Evolutionary conservation across 1,284 basidiomycete genomes (phyloP).

Genomic region (Moesziomyces aphidis): DNA sequence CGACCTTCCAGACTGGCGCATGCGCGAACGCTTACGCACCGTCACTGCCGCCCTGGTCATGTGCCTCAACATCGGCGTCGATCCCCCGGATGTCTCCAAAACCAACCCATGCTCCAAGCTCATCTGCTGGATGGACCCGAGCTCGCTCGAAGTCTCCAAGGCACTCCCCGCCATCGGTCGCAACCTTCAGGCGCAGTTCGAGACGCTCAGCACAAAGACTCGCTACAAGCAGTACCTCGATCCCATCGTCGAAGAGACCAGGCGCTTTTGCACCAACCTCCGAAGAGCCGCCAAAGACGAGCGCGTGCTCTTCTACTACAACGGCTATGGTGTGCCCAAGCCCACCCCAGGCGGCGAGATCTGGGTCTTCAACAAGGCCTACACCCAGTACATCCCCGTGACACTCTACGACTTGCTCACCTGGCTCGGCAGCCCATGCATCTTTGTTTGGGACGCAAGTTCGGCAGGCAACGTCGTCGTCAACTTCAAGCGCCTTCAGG

Average conservation of each 20-base stretch:
- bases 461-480: conserved; percentile 91
- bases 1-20: conserved; percentile 74
- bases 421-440: conserved; percentile 86
- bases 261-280: conserved; percentile 85
- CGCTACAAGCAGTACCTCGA: conserved; percentile 78
- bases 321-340: conserved; percentile 97
- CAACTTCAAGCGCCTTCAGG: conserved; percentile 90
- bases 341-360: conserved; percentile 96
- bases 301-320: conserved; percentile 96
- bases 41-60: conserved; percentile 92
- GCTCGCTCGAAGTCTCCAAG: conserved; percentile 76
- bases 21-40: conserved; percentile 87
- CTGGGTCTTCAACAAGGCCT: conserved; percentile 98
- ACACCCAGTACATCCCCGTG: conserved; percentile 98
- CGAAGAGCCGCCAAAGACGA: conserved; percentile 93
- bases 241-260: conserved; percentile 93
- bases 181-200: conserved; percentile 95
- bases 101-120: conserved; percentile 94
- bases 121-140: conserved; percentile 98
- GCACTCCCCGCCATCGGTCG: conserved; percentile 77
- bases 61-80: conserved; percentile 96
- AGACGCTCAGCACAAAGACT: conserved; percentile 83
- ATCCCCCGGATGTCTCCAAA: conserved; percentile 96
- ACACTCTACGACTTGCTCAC: conserved; percentile 91
- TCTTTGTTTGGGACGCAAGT: conserved; percentile 99